Percentiles rank a stretch among this genome's conserved stretches.
Conservation (phyloP, 2,329 filamentous ascomycete species). For the Claviceps spartinae region DNA sequence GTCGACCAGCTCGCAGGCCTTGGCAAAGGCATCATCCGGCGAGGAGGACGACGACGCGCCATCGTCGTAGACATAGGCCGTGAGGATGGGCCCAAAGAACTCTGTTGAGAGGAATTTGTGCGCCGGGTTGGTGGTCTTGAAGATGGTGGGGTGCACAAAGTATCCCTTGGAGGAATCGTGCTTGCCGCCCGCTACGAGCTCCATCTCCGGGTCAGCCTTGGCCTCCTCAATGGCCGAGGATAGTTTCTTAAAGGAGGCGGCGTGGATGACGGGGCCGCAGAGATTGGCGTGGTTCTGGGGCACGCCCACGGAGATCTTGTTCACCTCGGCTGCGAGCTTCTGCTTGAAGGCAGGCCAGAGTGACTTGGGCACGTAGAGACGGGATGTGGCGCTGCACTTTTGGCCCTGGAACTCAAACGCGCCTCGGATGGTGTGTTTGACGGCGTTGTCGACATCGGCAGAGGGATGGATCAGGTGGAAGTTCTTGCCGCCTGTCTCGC, state of each 20-base stretch:
- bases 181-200: constrained; percentile 61
- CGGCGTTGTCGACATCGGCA: constrained; percentile 68
- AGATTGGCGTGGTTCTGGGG: constrained; percentile 63
- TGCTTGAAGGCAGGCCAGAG: constrained; percentile 59
- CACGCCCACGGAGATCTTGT: constrained; percentile 56
- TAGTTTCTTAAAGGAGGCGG: constrained; percentile 69
- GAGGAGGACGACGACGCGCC: constrained; percentile 17
- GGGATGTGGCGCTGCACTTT: constrained; percentile 78
- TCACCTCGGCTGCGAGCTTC: constrained; percentile 52
- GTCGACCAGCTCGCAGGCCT: constrained; percentile 52
- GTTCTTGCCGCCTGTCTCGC: constrained; percentile 89
- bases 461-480: constrained; percentile 72
- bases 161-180: constrained; percentile 69
- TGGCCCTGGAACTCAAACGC: constrained; percentile 88
- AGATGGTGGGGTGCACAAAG: constrained; percentile 75
- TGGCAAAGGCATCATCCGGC: constrained; percentile 37
- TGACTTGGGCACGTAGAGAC: constrained; percentile 64
- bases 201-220: constrained; percentile 59
- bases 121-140: constrained; percentile 56
- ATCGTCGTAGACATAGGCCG: constrained; percentile 68
- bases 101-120: constrained; percentile 66
- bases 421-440: constrained; percentile 68
- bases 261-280: constrained; percentile 78
- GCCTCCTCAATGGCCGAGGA: constrained; percentile 63
- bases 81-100: constrained; percentile 69